Evolutionary conservation across 257 asterid species (phyloP).

Genomic region (Rhazya stricta): DNA sequence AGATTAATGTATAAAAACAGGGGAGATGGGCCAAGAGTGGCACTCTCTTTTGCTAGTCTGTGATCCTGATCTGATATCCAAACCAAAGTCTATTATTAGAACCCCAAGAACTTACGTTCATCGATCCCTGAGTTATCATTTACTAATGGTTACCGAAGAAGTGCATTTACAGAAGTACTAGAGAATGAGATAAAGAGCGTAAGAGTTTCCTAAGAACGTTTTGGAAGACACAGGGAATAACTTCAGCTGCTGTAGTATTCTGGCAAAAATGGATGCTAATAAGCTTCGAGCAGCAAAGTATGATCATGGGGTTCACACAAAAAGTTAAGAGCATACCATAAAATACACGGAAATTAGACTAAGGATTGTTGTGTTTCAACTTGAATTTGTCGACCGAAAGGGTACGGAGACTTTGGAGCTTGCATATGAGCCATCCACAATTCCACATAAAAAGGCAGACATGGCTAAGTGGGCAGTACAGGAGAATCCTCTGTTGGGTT

Average conservation of each 20-base stretch:
- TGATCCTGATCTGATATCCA: background rate
- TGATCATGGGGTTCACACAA: conserved; percentile 22
- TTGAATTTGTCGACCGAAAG: conserved; percentile 28
- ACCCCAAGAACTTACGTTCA: background rate
- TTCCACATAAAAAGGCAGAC: conserved; percentile 12
- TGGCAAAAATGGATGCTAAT: background rate
- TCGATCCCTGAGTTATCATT: background rate
- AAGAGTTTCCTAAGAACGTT: background rate
- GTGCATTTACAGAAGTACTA: background rate
- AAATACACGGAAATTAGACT: conserved; percentile 17
- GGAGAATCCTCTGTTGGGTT: conserved; percentile 21
- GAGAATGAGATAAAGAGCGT: background rate
- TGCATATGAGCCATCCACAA: conserved; percentile 40
- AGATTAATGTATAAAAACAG: background rate
- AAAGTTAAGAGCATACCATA: conserved; percentile 13
- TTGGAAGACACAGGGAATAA: background rate
- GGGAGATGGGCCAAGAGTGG: background rate
- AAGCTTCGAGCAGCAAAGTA: conserved; percentile 12
- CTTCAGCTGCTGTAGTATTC: background rate
- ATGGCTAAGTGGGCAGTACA: conserved; percentile 28
- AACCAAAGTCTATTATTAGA: background rate
- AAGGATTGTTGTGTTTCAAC: conserved; percentile 32
- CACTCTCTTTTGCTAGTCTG: conserved; percentile 1
- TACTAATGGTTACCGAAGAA: background rate
- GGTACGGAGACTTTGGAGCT: conserved; percentile 16